These are phyloP conservation scores for Allantophomopsis lycopodina DNA, from an alignment of 2,329 filamentous ascomycete genomes.

Conservation along the genomic window DNA sequence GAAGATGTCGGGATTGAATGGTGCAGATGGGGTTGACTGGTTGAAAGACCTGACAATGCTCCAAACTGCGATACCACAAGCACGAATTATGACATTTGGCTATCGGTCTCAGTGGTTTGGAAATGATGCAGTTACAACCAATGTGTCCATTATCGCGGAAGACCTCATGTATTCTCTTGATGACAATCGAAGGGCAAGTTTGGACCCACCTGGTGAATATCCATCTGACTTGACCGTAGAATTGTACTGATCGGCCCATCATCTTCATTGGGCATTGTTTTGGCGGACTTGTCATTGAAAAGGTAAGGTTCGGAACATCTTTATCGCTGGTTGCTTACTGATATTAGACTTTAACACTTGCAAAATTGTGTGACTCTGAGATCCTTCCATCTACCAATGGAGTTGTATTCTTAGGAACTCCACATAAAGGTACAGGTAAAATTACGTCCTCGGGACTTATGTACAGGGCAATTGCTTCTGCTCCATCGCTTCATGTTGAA, in stretches of 20 bases:
- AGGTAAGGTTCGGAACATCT: constrained; percentile 8
- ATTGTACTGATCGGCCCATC: constrained; percentile 11
- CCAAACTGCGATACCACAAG: constrained; percentile 11
- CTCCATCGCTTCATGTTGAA: not conserved
- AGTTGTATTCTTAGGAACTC: not conserved
- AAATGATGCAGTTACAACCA: constrained; percentile 14
- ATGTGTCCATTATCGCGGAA: constrained; percentile 14
- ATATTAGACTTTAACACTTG: constrained; percentile 8
- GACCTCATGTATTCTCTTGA: constrained; percentile 12
- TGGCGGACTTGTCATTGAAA: constrained; percentile 15
- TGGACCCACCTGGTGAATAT: not conserved
- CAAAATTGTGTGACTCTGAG: constrained; percentile 1
- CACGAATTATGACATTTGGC: constrained; percentile 16
- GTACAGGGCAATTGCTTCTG: not conserved
- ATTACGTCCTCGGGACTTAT: not conserved
- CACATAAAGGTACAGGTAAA: not conserved
- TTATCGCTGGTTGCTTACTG: constrained; percentile 9
- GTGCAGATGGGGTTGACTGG: constrained; percentile 12
- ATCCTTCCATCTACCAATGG: not conserved
- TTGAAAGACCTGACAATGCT: constrained; percentile 17
- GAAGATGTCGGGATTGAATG: constrained; percentile 5
- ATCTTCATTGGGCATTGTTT: constrained; percentile 18
- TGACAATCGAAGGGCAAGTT: constrained; percentile 8
- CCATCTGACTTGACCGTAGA: constrained; percentile 1
- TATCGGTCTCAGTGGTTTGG: constrained; percentile 18